These are phyloP conservation scores for Dothistroma septosporum DNA, from an alignment of 2,329 filamentous ascomycete species.

Conservation along the genomic window DNA sequence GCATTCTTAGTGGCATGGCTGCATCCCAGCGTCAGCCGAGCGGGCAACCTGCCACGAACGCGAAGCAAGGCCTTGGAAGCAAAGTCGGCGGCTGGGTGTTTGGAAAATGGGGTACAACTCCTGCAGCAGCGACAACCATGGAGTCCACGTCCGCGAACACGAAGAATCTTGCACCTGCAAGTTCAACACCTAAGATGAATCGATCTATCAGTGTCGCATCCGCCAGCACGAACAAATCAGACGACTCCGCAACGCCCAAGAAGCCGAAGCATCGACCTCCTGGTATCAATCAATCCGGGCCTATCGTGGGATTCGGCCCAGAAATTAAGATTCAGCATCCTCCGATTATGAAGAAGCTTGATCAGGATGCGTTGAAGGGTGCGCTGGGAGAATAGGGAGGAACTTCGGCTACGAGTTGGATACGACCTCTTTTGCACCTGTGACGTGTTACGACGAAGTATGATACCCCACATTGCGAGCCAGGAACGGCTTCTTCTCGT, in stretches of 20 bases:
- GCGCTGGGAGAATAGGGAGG: slow-evolving; percentile 20
- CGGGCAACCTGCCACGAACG: slow-evolving; percentile 5
- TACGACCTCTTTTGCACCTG: background rate
- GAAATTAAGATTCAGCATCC: slow-evolving; percentile 50
- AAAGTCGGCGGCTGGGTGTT: slow-evolving; percentile 64
- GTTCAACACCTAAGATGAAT: slow-evolving; percentile 12
- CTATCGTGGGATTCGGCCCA: slow-evolving; percentile 66
- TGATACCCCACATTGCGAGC: slow-evolving; percentile 13
- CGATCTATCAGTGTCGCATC: slow-evolving; percentile 17
- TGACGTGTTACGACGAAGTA: background rate
- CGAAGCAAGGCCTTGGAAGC: slow-evolving; percentile 41
- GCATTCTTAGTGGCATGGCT: slow-evolving; percentile 33
- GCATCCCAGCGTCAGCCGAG: slow-evolving; percentile 11
- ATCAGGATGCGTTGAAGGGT: slow-evolving; percentile 54
- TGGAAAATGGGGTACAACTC: slow-evolving; percentile 54
- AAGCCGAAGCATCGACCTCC: slow-evolving; percentile 49
- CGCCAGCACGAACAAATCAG: slow-evolving; percentile 18
- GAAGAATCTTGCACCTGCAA: slow-evolving; percentile 5
- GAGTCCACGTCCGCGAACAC: slow-evolving; percentile 24
- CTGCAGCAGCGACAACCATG: slow-evolving; percentile 14
- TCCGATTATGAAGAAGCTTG: slow-evolving; percentile 56
- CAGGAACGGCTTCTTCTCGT: slow-evolving; percentile 1
- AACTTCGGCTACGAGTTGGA: slow-evolving; percentile 5
- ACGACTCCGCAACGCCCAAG: slow-evolving; percentile 34
- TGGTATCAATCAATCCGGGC: slow-evolving; percentile 74